phyloP scores from a whole-genome alignment of 2,329 filamentous ascomycete genomes.

The Exophiala alcalophila region DNA sequence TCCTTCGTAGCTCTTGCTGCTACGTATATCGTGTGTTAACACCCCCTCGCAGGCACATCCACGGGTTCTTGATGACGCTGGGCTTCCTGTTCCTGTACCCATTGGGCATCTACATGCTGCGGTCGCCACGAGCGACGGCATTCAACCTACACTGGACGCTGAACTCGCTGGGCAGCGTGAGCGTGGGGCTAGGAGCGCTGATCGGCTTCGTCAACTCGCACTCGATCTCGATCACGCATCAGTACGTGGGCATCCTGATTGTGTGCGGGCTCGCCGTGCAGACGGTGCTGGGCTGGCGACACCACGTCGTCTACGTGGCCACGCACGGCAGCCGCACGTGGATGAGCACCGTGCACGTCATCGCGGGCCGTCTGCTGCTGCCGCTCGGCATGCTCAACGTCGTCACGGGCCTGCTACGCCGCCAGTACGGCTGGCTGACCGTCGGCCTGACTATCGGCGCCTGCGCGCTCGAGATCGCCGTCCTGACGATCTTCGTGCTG shows the following conservation, averaged over 20 bases:
- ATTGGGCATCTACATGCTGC: slow-evolving; percentile 37
- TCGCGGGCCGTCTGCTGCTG: slow-evolving; percentile 32
- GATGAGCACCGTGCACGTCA: slow-evolving; percentile 32
- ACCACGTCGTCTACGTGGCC: slow-evolving; percentile 37
- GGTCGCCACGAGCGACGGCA: slow-evolving; percentile 37
- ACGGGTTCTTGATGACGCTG: slow-evolving; percentile 37
- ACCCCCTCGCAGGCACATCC: slow-evolving; percentile 25
- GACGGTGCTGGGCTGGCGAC: slow-evolving; percentile 39
- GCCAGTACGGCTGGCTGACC: slow-evolving; percentile 30
- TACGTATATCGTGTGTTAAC: not conserved
- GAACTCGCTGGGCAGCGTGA: slow-evolving; percentile 38
- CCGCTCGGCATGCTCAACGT: slow-evolving; percentile 31
- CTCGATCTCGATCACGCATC: slow-evolving; percentile 45
- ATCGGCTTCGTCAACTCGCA: slow-evolving; percentile 46
- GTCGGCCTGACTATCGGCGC: slow-evolving; percentile 23
- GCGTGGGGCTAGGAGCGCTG: slow-evolving; percentile 39
- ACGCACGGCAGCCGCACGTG: slow-evolving; percentile 19
- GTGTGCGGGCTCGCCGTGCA: slow-evolving; percentile 37
- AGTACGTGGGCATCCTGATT: slow-evolving; percentile 47
- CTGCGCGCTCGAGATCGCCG: slow-evolving; percentile 24
- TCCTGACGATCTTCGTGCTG: slow-evolving; percentile 21
- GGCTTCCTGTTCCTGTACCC: slow-evolving; percentile 40
- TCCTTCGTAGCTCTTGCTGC: slow-evolving; percentile 32
- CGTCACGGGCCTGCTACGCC: slow-evolving; percentile 26
- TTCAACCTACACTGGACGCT: slow-evolving; percentile 43